Evolutionary conservation across 2,329 filamentous ascomycete species (phyloP).

Genomic region (Calonectria honghensis): DNA sequence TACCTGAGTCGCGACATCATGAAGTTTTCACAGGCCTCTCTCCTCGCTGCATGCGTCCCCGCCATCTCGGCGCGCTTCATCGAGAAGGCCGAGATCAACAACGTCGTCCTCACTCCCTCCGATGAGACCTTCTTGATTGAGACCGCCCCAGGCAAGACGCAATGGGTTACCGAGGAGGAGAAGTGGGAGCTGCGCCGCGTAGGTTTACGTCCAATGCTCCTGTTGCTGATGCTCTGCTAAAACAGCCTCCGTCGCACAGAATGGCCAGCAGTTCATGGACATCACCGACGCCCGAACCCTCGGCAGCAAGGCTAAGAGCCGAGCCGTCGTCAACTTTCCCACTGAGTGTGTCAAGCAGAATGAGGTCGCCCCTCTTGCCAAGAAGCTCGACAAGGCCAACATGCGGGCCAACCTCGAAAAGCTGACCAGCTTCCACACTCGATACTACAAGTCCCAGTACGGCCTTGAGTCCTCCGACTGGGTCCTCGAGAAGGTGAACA

Average conservation of each 20-base stretch:
- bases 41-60: slow-evolving; percentile 74
- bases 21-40: slow-evolving; percentile 72
- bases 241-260: slow-evolving; percentile 67
- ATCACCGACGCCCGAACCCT: slow-evolving; percentile 84
- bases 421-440: slow-evolving; percentile 86
- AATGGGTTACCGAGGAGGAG: slow-evolving; percentile 94
- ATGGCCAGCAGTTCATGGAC: slow-evolving; percentile 94
- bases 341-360: slow-evolving; percentile 78
- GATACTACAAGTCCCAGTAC: slow-evolving; percentile 86
- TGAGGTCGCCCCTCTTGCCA: slow-evolving; percentile 79
- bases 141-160: slow-evolving; percentile 86
- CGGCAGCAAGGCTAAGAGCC: slow-evolving; percentile 66
- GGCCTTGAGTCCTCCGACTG: slow-evolving; percentile 91
- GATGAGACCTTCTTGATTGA: slow-evolving; percentile 81
- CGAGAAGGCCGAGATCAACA: slow-evolving; percentile 70
- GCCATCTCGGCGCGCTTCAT: slow-evolving; percentile 74
- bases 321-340: slow-evolving; percentile 75
- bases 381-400: slow-evolving; percentile 82
- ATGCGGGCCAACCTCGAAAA: slow-evolving; percentile 87
- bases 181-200: slow-evolving; percentile 94
- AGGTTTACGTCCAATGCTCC: slow-evolving; percentile 58
- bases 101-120: slow-evolving; percentile 66
- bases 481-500: slow-evolving; percentile 84
- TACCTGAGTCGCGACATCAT: slow-evolving; percentile 58
- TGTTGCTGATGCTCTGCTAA: slow-evolving; percentile 32